These are phyloP conservation scores for Claviceps monticola DNA, from an alignment of 2,329 filamentous ascomycete species.

Conservation along the genomic window DNA sequence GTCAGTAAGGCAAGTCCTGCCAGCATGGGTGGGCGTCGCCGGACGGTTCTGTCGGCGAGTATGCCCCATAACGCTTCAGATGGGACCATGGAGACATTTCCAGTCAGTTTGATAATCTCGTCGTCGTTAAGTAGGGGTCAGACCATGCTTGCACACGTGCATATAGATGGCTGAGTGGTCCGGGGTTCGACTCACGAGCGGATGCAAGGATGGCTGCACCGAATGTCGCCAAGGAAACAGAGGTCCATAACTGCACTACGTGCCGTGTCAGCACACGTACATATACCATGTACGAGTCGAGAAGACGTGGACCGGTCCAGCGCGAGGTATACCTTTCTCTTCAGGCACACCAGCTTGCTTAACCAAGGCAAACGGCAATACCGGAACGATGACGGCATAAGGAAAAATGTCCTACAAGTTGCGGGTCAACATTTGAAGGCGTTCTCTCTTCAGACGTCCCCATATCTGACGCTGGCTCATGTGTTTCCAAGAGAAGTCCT, in stretches of 20 bases:
- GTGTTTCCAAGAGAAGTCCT: background rate
- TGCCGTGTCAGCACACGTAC: background rate
- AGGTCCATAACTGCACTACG: constrained; percentile 22
- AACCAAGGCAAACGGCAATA: constrained; percentile 19
- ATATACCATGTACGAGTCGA: too few relatives aligned
- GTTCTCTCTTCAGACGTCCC: background rate
- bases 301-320: background rate
- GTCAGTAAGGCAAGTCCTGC: constrained; percentile 16
- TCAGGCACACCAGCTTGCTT: constrained; percentile 13
- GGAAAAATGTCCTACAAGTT: constrained; percentile 20
- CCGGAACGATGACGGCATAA: constrained; percentile 21
- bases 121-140: background rate
- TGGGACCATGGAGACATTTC: background rate
- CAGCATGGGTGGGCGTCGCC: constrained; percentile 20
- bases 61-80: constrained; percentile 21
- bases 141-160: background rate
- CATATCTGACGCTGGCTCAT: background rate
- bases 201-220: constrained; percentile 17
- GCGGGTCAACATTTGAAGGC: background rate
- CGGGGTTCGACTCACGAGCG: constrained; percentile 14
- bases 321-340: constrained; percentile 7
- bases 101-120: background rate
- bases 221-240: constrained; percentile 20
- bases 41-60: constrained; percentile 20
- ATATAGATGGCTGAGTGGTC: background rate